phyloP scores from a whole-genome alignment of 495 filamentous ascomycete species.

The Podospora bellae-mahoneyi region DNA sequence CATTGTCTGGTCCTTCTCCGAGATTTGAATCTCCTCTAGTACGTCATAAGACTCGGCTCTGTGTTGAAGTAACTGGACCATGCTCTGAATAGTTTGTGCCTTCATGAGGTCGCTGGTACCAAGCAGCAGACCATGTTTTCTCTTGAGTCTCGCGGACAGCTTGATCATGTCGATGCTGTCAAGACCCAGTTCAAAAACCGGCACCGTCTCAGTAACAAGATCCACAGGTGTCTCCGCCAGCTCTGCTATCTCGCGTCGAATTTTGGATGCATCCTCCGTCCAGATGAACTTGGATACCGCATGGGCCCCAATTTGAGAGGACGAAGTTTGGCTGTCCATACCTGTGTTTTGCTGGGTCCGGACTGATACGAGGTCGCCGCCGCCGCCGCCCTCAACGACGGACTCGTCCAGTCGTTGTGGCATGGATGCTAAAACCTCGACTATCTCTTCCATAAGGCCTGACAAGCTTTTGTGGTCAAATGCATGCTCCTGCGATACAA shows the following conservation, averaged over 20 bases:
- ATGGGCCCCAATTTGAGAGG: not conserved
- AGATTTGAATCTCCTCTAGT: conserved; percentile 11
- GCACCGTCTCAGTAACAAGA: conserved; percentile 51
- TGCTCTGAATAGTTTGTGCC: conserved; percentile 54
- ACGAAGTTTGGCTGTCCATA: not conserved
- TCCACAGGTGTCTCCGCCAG: conserved; percentile 52
- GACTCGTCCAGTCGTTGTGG: not conserved
- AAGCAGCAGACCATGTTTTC: conserved; percentile 49
- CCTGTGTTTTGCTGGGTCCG: not conserved
- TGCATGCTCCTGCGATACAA: conserved; percentile 50
- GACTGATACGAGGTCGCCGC: too few species aligned
- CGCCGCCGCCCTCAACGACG: not conserved
- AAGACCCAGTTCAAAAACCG: conserved; percentile 60
- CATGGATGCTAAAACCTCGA: conserved; percentile 27
- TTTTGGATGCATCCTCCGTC: conserved; percentile 44
- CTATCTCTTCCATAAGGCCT: conserved; percentile 43
- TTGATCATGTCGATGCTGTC: conserved; percentile 70
- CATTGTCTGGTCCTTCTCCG: conserved; percentile 40
- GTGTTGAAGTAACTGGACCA: conserved; percentile 3
- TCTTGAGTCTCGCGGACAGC: conserved; percentile 62
- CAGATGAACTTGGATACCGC: conserved; percentile 45
- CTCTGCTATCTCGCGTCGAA: conserved; percentile 58
- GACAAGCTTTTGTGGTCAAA: conserved; percentile 31
- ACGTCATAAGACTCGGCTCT: not conserved
- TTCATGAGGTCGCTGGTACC: conserved; percentile 67